Base-by-base conservation (phyloP, 352 stramenopile species). In the Salisapilia sapeloensis region DNA sequence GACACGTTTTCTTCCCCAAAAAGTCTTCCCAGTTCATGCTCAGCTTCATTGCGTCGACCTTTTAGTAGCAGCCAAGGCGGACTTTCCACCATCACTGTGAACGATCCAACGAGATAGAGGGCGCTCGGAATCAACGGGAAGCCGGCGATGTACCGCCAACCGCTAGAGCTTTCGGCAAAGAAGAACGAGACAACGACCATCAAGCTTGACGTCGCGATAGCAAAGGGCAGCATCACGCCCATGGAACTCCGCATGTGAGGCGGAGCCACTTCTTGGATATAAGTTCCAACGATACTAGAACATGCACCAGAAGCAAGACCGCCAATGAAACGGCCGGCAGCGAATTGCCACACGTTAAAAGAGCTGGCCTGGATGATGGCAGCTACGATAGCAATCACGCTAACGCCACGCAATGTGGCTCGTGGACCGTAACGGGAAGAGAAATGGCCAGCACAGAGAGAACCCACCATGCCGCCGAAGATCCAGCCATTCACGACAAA, bases 231-330 rank as follows among this genome's bases (percentile, higher is more conserved):
- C n/a, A n/a, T 48, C 6, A 49, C 41, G 13, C 48, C 43, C 10
- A 67, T 43, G 5, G 28, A 20, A 29, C 40, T 50, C 26, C 56
- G 56, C 15, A 67, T 29, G 33, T 55, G 50, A 11, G 49, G 42
- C n/a, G 56, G 56, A 26, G 56, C 35, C 21, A 72, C 34, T 35
- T 77, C 61, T 32, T 62, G 70, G 41, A 77, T 69, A 35, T 58
- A 64, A 11, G 30, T 40, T 16, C 44, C 37, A 6, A 44, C 26
- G 21, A 58, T 40, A 2, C 35, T 44, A 4, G 53, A 59, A n/a
- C 40, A 54, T 3, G 44, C 47, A 9, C 57, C 57, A 1, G 57
- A 66, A 3, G 50, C 47, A 30, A 70, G 38, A 14, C 57, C 57
- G 4, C 40, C 33, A 32, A 70, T 31, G 20, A 70, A 18, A 11